Conservation (phyloP, 2,329 filamentous ascomycete genomes). For the Curvularia sp. region DNA sequence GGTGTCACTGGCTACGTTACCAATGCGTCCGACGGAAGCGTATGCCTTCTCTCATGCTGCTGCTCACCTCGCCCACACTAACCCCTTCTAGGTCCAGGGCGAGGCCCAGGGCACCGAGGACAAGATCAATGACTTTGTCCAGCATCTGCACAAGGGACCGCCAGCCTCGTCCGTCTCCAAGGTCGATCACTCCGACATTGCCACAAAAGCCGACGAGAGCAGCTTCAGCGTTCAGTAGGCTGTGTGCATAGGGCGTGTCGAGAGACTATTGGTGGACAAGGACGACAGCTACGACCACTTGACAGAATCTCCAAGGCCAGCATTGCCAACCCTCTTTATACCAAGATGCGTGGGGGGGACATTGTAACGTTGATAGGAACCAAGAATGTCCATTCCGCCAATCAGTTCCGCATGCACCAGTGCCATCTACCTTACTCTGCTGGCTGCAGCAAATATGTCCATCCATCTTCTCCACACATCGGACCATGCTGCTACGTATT, state of each 20-base stretch:
- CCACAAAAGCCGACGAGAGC: conserved; percentile 70
- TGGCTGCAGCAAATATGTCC: not conserved
- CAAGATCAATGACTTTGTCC: conserved; percentile 71
- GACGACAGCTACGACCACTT: not conserved
- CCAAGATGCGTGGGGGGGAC: not conserved
- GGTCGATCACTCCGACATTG: conserved; percentile 72
- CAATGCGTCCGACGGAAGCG: conserved; percentile 56
- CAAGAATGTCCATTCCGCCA: not conserved
- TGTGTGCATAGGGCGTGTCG: not conserved
- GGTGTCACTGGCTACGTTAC: conserved; percentile 56
- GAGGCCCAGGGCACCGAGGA: conserved; percentile 81
- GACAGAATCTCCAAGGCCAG: not conserved
- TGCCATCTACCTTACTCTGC: not conserved
- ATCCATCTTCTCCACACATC: not conserved
- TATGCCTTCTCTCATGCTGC: conserved; percentile 25
- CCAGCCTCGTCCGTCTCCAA: conserved; percentile 73
- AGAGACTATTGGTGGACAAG: not conserved
- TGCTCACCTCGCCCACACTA: conserved; percentile 8
- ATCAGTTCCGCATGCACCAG: not conserved
- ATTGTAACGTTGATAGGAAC: not conserved
- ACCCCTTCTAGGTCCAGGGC: conserved; percentile 73
- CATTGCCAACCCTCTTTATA: not conserved
- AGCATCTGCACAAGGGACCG: conserved; percentile 78
- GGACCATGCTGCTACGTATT: not conserved
- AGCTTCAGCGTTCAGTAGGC: conserved; percentile 59